Conservation (phyloP, 2,329 filamentous ascomycete genomes). For the Microdochium trichocladiopsis region DNA sequence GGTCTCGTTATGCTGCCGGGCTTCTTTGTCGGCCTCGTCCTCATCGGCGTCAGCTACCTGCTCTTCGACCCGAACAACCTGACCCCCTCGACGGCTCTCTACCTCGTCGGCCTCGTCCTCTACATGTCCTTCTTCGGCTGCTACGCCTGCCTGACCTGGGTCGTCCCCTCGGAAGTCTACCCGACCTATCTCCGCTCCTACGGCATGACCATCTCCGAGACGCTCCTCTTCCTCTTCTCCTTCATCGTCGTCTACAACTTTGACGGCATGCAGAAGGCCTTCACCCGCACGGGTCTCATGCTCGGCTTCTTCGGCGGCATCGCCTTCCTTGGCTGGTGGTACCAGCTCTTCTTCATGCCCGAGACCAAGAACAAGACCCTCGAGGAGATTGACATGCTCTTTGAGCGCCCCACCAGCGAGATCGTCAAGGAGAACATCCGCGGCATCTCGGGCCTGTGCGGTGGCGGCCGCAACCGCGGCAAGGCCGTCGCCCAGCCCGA, state of each 20-base stretch:
- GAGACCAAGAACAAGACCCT: constrained; percentile 64
- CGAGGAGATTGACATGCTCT: constrained; percentile 65
- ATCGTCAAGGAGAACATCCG: constrained; percentile 53
- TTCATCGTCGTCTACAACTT: constrained; percentile 76
- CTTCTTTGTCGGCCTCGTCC: constrained; percentile 62
- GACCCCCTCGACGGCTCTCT: constrained; percentile 47
- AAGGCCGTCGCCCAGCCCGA: neutral
- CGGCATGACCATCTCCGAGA: constrained; percentile 66
- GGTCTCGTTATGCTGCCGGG: constrained; percentile 64
- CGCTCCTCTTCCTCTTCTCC: constrained; percentile 61
- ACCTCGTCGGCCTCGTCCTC: constrained; percentile 59
- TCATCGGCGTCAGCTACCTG: constrained; percentile 59
- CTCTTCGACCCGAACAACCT: constrained; percentile 39
- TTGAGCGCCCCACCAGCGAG: constrained; percentile 54
- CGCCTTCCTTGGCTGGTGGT: constrained; percentile 62
- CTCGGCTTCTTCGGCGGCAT: constrained; percentile 72
- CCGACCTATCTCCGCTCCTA: constrained; percentile 66
- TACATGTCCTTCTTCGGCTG: constrained; percentile 65
- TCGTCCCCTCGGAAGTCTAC: constrained; percentile 62
- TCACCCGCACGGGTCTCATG: constrained; percentile 57
- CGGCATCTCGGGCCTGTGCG: constrained; percentile 9
- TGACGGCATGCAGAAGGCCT: constrained; percentile 59
- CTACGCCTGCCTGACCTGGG: constrained; percentile 59
- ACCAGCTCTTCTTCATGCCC: constrained; percentile 70
- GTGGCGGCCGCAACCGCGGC: neutral